Evolutionary conservation across 1,284 basidiomycete species (phyloP).

Genomic region (Ceratobasidium theobromae): DNA sequence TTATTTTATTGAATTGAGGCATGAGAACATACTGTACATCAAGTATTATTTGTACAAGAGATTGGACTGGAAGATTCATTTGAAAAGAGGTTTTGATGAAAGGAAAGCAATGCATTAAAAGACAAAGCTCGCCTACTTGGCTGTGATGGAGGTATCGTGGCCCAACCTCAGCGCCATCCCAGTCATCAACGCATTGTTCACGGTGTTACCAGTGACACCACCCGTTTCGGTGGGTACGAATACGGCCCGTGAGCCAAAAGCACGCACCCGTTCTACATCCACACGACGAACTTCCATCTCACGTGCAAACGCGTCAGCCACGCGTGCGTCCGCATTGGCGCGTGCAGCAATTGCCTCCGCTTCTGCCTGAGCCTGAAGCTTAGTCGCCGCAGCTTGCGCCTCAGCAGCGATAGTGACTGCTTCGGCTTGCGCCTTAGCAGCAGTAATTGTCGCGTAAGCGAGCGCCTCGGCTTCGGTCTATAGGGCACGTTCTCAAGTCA

Average conservation of each 20-base stretch:
- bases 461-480: slow-evolving; percentile 70
- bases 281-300: slow-evolving; percentile 70
- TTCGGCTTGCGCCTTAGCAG: slow-evolving; percentile 72
- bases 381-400: slow-evolving; percentile 70
- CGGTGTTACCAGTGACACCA: slow-evolving; percentile 1
- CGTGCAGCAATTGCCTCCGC: slow-evolving; percentile 66
- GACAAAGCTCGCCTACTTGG: not conserved
- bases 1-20: not conserved
- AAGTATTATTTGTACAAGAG: no score
- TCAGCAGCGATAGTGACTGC: slow-evolving; percentile 68
- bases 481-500: not conserved
- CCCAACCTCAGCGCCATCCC: slow-evolving; percentile 37
- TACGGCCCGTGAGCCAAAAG: slow-evolving; percentile 67
- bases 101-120: not conserved
- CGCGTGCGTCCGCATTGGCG: slow-evolving; percentile 60
- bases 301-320: slow-evolving; percentile 65
- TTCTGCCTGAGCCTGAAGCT: slow-evolving; percentile 69
- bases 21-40: no score
- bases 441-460: slow-evolving; percentile 69
- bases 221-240: slow-evolving; percentile 51
- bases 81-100: not conserved
- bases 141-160: not conserved
- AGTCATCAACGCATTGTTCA: slow-evolving; percentile 29
- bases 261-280: slow-evolving; percentile 62
- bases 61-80: no score